A percentile compares a stretch with the other conserved stretches of the same genome.
Evolutionary conservation across 2,329 filamentous ascomycete genomes (phyloP).

Genomic region (Cytospora paraplurivora): DNA sequence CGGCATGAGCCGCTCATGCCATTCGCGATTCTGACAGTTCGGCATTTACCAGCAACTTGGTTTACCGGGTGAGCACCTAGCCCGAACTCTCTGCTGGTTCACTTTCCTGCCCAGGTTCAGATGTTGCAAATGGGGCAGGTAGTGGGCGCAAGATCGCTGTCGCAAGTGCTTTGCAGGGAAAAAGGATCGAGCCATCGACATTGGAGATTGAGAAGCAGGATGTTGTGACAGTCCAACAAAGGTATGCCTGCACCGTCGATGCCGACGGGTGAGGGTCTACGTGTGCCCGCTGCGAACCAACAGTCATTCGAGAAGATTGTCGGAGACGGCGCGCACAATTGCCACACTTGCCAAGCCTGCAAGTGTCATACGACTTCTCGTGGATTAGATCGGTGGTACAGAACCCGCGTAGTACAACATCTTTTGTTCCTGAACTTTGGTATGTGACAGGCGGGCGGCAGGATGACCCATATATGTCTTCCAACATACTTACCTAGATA

Average conservation of each 20-base stretch:
- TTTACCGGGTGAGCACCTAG: not conserved
- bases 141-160: not conserved
- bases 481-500: no score
- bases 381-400: slow-evolving; percentile 14
- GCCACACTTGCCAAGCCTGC: slow-evolving; percentile 18
- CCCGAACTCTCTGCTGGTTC: not conserved
- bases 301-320: not conserved
- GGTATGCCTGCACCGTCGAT: not conserved
- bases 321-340: not conserved
- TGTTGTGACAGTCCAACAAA: not conserved
- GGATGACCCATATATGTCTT: not conserved
- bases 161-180: not conserved
- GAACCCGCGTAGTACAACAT: not conserved
- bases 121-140: not conserved
- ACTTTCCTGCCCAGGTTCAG: not conserved
- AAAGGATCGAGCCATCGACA: not conserved
- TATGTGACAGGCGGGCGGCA: not conserved
- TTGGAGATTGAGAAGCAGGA: not conserved
- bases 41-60: not conserved
- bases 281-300: not conserved
- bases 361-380: slow-evolving; percentile 20
- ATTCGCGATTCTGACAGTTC: not conserved
- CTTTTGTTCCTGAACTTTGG: not conserved
- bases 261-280: not conserved
- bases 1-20: slow-evolving; percentile 1